Conservation (phyloP, 495 filamentous ascomycete genomes). For the Podospora pseudoanserina region DNA sequence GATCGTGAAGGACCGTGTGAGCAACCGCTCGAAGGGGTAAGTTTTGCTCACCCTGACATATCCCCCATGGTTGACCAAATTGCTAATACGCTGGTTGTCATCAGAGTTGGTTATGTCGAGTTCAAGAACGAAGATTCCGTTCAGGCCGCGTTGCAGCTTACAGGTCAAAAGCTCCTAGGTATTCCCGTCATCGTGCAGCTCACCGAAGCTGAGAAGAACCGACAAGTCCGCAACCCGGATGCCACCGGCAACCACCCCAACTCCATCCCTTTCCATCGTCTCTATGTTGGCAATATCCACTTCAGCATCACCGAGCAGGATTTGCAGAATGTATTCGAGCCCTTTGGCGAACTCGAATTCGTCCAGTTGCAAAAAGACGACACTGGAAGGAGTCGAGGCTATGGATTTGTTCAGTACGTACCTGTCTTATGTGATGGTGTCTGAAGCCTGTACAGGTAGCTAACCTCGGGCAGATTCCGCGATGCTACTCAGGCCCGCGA, state of each 20-base stretch:
- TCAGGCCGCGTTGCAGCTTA: conserved; percentile 89
- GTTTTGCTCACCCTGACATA: conserved; percentile 25
- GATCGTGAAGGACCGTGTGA: conserved; percentile 98
- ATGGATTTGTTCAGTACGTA: conserved; percentile 98
- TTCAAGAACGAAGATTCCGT: conserved; percentile 97
- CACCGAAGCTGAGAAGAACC: conserved; percentile 99
- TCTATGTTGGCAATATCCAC: conserved; percentile 99
- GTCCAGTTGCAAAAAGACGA: conserved; percentile 97
- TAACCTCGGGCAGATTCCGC: conserved; percentile 64
- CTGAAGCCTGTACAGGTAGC: neutral
- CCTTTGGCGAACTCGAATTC: conserved; percentile 96
- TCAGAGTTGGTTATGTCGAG: conserved; percentile 97
- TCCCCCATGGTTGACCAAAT: conserved; percentile 2
- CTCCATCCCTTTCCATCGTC: conserved; percentile 91
- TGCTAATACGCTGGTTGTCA: conserved; percentile 31
- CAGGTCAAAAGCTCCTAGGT: conserved; percentile 96
- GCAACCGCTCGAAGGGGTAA: conserved; percentile 95
- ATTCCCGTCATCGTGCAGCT: conserved; percentile 98
- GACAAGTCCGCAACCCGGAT: conserved; percentile 85
- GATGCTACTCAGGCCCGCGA: conserved; percentile 88
- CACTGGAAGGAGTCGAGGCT: conserved; percentile 83
- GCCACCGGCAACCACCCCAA: conserved; percentile 57
- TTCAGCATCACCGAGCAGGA: conserved; percentile 98
- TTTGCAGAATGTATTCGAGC: conserved; percentile 93
- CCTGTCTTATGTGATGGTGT: neutral